Conservation (phyloP, 306 rosid genomes). For the Quillaja saponaria region DNA sequence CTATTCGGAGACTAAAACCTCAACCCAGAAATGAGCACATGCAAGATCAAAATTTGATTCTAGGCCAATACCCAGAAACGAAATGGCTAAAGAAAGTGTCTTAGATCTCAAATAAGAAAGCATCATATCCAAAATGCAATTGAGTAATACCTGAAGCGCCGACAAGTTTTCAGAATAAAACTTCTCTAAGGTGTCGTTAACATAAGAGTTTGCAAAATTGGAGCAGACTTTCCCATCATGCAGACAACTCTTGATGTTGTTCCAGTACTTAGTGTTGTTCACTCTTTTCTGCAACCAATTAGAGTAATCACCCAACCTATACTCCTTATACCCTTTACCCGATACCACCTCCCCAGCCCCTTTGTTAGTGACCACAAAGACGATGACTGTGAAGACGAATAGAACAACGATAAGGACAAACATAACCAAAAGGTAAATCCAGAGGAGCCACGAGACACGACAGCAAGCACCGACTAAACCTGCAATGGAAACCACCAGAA, state of each 20-base stretch:
- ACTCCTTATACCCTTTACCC: slow-evolving; percentile 59
- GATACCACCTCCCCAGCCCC: slow-evolving; percentile 61
- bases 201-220: slow-evolving; percentile 1
- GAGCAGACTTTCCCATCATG: slow-evolving; percentile 54
- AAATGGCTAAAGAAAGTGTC: no score
- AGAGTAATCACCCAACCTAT: slow-evolving; percentile 79
- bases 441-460: slow-evolving; percentile 62
- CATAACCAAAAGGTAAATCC: slow-evolving; percentile 79
- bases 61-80: not conserved
- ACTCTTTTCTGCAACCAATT: slow-evolving; percentile 82
- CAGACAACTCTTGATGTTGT: slow-evolving; percentile 64
- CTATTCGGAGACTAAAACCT: not conserved
- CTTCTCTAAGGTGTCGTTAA: slow-evolving; percentile 15
- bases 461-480: slow-evolving; percentile 82
- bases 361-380: slow-evolving; percentile 62
- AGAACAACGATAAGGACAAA: slow-evolving; percentile 68
- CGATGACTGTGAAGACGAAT: slow-evolving; percentile 63
- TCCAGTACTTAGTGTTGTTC: slow-evolving; percentile 50
- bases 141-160: slow-evolving; percentile 61
- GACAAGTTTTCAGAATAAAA: slow-evolving; percentile 43
- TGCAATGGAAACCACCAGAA: slow-evolving; percentile 59
- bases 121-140: no score
- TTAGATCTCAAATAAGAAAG: not conserved
- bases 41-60: not conserved
- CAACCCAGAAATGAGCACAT: not conserved